Evolutionary conservation across 164 flowering plant species (phyloP).

Genomic region (Tetracentron sinense): DNA sequence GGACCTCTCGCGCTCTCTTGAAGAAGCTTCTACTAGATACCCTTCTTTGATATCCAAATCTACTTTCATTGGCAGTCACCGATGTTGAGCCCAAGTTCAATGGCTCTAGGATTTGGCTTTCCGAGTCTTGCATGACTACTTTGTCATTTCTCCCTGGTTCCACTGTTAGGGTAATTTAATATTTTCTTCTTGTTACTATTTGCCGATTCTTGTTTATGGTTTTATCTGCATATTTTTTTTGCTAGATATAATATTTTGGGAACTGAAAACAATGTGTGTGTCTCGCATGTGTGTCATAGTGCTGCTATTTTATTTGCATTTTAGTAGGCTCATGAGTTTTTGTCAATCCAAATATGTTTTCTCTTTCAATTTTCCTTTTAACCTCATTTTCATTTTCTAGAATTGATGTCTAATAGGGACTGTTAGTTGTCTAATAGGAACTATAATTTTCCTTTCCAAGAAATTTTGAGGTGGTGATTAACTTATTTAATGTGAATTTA

Average conservation of each 20-base stretch:
- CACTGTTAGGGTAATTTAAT: conserved; percentile 63
- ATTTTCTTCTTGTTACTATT: neutral
- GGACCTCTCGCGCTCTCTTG: conserved; percentile 27
- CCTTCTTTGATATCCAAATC: conserved; percentile 57
- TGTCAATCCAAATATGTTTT: neutral
- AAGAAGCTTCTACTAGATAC: conserved; percentile 47
- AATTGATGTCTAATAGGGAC: too few species aligned
- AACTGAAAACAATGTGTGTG: neutral
- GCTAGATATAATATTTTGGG: neutral
- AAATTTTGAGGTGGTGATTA: too few species aligned
- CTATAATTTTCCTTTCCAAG: too few species aligned
- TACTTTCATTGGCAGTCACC: conserved; percentile 44
- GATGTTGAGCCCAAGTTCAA: conserved; percentile 28
- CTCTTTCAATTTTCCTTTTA: neutral
- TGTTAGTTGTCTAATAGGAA: too few species aligned
- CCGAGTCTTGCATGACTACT: conserved; percentile 60
- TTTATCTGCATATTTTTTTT: neutral
- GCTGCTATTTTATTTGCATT: too few species aligned
- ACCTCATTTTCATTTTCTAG: neutral
- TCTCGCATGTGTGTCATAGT: neutral
- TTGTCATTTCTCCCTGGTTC: conserved; percentile 50
- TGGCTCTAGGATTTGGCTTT: conserved; percentile 64
- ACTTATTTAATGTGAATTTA: too few species aligned
- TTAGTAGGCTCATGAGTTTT: neutral
- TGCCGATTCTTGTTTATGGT: too few species aligned